Percentiles rank a stretch among this genome's conserved stretches.
These are phyloP conservation scores for Condylostoma magnum DNA, from an alignment of 169 alveolate genomes.

Conservation along the genomic window DNA sequence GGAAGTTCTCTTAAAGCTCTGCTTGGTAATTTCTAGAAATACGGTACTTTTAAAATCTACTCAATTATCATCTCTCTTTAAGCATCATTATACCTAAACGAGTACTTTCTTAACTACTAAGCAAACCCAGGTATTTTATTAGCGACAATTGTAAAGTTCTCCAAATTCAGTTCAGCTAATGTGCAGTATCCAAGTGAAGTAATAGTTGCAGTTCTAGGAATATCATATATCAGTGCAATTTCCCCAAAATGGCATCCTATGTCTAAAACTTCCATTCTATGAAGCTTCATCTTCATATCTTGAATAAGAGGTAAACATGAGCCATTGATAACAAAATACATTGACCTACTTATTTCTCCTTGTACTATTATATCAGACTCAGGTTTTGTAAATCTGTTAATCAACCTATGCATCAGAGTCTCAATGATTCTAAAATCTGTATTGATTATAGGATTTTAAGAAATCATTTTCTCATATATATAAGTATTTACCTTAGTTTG, in stretches of 20 bases:
- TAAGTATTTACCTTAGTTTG: conserved; percentile 30
- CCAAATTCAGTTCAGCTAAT: conserved; percentile 5
- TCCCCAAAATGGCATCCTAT: conserved; percentile 31
- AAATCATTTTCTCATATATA: conserved; percentile 30
- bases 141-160: neutral
- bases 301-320: conserved; percentile 13
- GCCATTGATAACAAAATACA: conserved; percentile 47
- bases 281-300: neutral
- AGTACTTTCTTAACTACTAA: neutral
- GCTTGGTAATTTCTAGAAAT: neutral
- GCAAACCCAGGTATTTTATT: neutral
- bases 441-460: conserved; percentile 23
- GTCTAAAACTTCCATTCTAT: neutral
- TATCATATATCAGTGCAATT: neutral
- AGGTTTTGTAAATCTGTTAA: conserved; percentile 27
- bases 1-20: conserved; percentile 7
- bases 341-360: conserved; percentile 26
- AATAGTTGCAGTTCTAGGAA: conserved; percentile 22
- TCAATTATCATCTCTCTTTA: neutral
- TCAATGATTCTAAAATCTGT: conserved; percentile 20
- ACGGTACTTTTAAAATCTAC: neutral
- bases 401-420: conserved; percentile 25
- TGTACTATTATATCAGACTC: conserved; percentile 48
- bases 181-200: conserved; percentile 12
- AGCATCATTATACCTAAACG: neutral